A percentile compares a stretch with the other conserved stretches of the same genome.
Conservation (phyloP, 2,329 filamentous ascomycete genomes). For the Alternaria sp. region DNA sequence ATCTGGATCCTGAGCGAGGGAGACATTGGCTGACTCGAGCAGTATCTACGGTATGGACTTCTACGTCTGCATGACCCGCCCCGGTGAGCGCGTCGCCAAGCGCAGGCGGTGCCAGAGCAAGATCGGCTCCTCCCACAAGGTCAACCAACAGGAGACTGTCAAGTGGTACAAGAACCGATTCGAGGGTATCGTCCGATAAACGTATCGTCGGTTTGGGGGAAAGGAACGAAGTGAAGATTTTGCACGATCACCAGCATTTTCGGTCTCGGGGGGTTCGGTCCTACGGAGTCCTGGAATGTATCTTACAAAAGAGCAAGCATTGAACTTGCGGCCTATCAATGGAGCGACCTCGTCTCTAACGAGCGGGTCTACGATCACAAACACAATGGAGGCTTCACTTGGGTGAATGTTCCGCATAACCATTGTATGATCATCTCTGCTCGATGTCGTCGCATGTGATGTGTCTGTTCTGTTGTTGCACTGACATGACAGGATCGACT, state of each 20-base stretch:
- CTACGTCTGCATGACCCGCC: conserved; percentile 99
- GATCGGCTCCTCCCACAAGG: conserved; percentile 88
- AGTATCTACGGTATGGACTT: conserved; percentile 85
- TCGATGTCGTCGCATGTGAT: conserved; percentile 27
- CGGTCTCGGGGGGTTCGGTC: conserved; percentile 46
- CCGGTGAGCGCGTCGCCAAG: conserved; percentile 96
- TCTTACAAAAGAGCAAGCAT: conserved; percentile 50
- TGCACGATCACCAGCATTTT: conserved; percentile 48
- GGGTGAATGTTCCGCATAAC: conserved; percentile 65
- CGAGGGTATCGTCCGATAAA: conserved; percentile 99
- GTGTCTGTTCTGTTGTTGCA: conserved; percentile 19
- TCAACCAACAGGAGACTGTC: conserved; percentile 93
- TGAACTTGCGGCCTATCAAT: conserved; percentile 55
- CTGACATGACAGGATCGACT: background rate
- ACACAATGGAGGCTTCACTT: conserved; percentile 66
- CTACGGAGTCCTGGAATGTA: conserved; percentile 50
- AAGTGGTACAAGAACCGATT: conserved; percentile 98
- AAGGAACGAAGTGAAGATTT: conserved; percentile 39
- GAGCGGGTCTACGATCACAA: conserved; percentile 50
- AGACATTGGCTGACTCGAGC: conserved; percentile 29
- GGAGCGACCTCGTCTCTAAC: conserved; percentile 48
- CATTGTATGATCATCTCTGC: conserved; percentile 57
- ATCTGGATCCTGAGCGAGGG: background rate
- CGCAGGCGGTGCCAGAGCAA: conserved; percentile 87
- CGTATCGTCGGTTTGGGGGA: conserved; percentile 36